These are phyloP conservation scores for Stemphylium lycopersici DNA, from an alignment of 2,329 filamentous ascomycete species.

Conservation along the genomic window DNA sequence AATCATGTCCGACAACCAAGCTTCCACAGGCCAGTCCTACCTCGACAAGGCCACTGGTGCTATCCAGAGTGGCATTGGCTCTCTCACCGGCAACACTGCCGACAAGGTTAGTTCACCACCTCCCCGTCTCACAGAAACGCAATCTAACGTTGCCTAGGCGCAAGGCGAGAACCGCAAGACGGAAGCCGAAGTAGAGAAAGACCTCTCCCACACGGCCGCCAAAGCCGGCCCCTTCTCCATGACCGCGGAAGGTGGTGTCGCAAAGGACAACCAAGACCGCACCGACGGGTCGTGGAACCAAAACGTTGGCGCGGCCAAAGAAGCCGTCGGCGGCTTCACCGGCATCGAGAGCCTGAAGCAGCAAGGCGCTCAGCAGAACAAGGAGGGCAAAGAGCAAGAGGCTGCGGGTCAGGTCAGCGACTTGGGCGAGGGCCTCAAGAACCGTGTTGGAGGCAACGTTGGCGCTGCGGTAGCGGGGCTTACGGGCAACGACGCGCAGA, in stretches of 20 bases:
- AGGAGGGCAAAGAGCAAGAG: slow-evolving; percentile 79
- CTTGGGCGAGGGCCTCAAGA: slow-evolving; percentile 65
- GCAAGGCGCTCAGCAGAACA: slow-evolving; percentile 77
- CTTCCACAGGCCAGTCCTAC: slow-evolving; percentile 77
- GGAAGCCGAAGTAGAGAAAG: slow-evolving; percentile 69
- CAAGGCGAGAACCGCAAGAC: slow-evolving; percentile 70
- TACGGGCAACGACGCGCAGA: slow-evolving; percentile 70
- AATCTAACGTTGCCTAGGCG: slow-evolving; percentile 48
- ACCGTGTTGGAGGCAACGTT: slow-evolving; percentile 69
- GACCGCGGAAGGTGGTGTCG: slow-evolving; percentile 71
- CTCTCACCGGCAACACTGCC: slow-evolving; percentile 72
- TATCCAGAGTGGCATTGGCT: slow-evolving; percentile 74
- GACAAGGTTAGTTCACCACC: slow-evolving; percentile 61
- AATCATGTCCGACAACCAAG: slow-evolving; percentile 57
- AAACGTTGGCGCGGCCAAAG: slow-evolving; percentile 85
- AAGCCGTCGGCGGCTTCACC: slow-evolving; percentile 74
- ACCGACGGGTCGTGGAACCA: slow-evolving; percentile 81
- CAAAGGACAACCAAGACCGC: slow-evolving; percentile 75
- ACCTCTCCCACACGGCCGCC: slow-evolving; percentile 74
- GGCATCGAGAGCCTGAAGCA: slow-evolving; percentile 78
- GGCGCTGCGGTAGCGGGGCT: slow-evolving; percentile 74
- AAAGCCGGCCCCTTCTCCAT: slow-evolving; percentile 77
- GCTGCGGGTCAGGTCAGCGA: slow-evolving; percentile 82
- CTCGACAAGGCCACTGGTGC: slow-evolving; percentile 71
- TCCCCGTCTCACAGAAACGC: neutral